Evolutionary conservation across 306 rosid genomes (phyloP).

Genomic region (Citrullus amarus): DNA sequence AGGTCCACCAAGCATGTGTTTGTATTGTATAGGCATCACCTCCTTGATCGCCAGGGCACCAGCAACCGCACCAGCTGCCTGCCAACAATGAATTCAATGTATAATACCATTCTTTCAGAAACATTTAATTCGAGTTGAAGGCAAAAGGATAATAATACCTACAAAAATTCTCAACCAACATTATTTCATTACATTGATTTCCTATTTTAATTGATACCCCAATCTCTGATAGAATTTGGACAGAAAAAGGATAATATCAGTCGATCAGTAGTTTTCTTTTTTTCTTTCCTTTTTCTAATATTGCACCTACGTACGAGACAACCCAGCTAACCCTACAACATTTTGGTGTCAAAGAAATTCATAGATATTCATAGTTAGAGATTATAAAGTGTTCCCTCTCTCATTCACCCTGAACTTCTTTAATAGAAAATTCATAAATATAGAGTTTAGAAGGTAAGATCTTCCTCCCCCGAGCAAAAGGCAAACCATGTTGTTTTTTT

Average conservation of each 20-base stretch:
- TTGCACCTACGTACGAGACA: no score
- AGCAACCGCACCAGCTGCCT: conserved; percentile 81
- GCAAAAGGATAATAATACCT: background rate
- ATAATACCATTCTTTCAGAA: background rate
- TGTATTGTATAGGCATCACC: conserved; percentile 49
- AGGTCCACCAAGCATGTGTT: conserved; percentile 75
- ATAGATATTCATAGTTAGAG: background rate
- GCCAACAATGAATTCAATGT: background rate
- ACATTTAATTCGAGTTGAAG: background rate
- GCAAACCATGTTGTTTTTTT: no score
- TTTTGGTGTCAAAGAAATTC: no score
- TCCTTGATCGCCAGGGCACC: conserved; percentile 70
- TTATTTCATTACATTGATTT: background rate
- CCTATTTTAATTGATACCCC: background rate
- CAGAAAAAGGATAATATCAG: background rate
- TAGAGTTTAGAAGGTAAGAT: background rate
- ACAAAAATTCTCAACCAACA: background rate
- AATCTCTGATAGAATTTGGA: background rate
- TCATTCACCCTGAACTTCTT: background rate
- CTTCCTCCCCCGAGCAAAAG: no score
- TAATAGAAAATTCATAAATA: background rate
- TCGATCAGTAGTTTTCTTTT: no score
- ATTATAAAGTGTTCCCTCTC: no score
- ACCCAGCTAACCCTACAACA: no score
- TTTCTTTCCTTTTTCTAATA: no score